phyloP scores from a whole-genome alignment of 2,329 filamentous ascomycete genomes.

The Aspergillus fructus region DNA sequence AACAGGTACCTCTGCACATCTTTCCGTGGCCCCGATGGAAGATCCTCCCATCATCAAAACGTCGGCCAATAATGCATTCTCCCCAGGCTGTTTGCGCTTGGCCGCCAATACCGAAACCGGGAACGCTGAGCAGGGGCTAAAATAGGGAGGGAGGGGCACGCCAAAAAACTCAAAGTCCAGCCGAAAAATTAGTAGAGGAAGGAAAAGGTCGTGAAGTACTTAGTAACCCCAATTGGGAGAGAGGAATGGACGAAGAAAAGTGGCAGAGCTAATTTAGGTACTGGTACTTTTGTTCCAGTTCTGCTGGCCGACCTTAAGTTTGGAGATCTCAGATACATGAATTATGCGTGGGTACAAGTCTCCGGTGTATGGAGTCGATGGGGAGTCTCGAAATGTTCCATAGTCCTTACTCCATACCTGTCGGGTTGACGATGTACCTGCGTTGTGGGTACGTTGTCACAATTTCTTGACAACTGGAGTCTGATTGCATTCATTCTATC shows the following conservation, averaged over 20 bases:
- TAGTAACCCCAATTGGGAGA: too few species aligned
- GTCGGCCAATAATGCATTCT: not conserved
- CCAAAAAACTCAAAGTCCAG: not conserved
- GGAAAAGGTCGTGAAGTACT: too few species aligned
- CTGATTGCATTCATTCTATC: not conserved
- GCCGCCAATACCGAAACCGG: not conserved
- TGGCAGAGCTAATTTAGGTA: not conserved
- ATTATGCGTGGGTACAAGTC: too few species aligned
- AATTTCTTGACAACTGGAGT: too few species aligned
- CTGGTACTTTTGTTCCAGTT: not conserved
- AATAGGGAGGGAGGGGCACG: not conserved
- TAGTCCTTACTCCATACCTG: too few species aligned
- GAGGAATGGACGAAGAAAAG: not conserved
- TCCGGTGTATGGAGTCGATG: too few species aligned
- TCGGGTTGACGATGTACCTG: too few species aligned
- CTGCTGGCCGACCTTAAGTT: not conserved
- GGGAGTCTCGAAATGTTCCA: too few species aligned
- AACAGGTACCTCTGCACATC: not conserved
- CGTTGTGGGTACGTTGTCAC: too few species aligned
- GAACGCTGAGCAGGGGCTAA: not conserved
- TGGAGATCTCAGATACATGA: too few species aligned
- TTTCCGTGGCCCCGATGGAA: constrained; percentile 2
- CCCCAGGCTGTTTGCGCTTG: not conserved
- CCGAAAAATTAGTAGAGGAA: too few species aligned
- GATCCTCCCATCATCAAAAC: not conserved